Base-by-base conservation (phyloP, 2,329 filamentous ascomycete genomes). In the Fusarium sterilihyphosum region DNA sequence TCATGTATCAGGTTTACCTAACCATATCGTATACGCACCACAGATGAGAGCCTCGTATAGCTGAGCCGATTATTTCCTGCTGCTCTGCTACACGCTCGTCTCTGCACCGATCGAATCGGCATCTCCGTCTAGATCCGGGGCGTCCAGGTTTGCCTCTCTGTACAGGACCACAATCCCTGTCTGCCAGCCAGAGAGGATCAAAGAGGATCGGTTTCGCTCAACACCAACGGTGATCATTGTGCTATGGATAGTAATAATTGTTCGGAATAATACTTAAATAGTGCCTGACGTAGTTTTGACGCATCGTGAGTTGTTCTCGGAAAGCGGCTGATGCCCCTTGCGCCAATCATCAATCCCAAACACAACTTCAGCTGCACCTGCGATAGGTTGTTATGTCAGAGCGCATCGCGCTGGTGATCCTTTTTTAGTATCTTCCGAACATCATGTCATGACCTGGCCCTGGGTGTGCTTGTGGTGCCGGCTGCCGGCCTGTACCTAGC, bases 261-360 rank as follows among this genome's bases (percentile, higher is more conserved):
- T 33, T 38, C 40, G 24, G 57, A 26, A 60, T 60, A 63, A 46
- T 47, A 29, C 22, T 26, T 8, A 24, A 52, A 67, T 40, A 31
- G 29, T 35, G 20, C 57, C 57, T 74, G 72, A 73, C 72, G 72
- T 74, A 70, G 57, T 44, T 52, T 74, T 74, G 72, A 74, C 68
- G 72, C 72, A 65, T 47, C 38, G 64, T 75, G 67, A 68, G 49
- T 73, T 62, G 72, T 75, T 74, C 66, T 61, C 62, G 53, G 68
- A 61, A 58, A 73, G 57, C 72, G 64, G 72, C 68, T 66, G 72
- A 74, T 37, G 46, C 37, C 53, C 29, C 26, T 40, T 41, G 41
- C 61, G 24, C 71, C 71, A 74, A 71, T 67, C 71, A 74, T 47
- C 31, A 65, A 46, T 37, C 22, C 17, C 24, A 46, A 44, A 65